Conservation (phyloP, 306 rosid species). For the Fragaria vesca region DNA sequence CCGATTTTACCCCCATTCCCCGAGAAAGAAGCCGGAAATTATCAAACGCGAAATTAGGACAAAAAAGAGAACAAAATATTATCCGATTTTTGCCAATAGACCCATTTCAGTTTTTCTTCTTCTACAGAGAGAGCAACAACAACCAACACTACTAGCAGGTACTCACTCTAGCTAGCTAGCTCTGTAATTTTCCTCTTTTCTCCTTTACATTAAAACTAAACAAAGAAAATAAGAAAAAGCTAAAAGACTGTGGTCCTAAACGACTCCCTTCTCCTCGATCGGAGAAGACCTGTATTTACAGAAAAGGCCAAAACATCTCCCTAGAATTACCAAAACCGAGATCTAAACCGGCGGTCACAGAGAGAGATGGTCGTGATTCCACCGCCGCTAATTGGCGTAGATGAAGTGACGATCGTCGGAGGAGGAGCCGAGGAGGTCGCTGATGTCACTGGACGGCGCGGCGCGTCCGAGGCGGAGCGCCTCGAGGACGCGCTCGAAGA, state of each 20-base stretch:
- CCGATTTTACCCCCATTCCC: background rate
- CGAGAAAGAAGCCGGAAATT: background rate
- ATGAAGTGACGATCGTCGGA: constrained; percentile 33
- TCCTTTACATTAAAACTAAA: constrained; percentile 42
- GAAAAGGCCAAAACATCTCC: constrained; percentile 17
- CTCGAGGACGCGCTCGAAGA: constrained; percentile 82
- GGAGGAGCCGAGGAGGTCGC: constrained; percentile 46
- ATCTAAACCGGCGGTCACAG: background rate
- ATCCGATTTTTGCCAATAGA: background rate
- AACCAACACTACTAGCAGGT: background rate
- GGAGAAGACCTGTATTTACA: constrained; percentile 57
- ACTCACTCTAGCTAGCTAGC: background rate
- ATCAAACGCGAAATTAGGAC: background rate
- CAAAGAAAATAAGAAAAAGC: constrained; percentile 2
- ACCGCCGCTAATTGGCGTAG: constrained; percentile 9
- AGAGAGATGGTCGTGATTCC: background rate
- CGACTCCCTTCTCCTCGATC: constrained; percentile 17
- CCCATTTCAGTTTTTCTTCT: background rate
- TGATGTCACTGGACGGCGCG: constrained; percentile 46
- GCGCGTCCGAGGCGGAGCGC: constrained; percentile 59
- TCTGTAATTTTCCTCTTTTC: constrained; percentile 2
- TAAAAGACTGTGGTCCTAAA: constrained; percentile 22
- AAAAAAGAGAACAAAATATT: background rate
- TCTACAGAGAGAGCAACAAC: background rate
- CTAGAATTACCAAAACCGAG: constrained; percentile 30